These are phyloP conservation scores for Tothia fuscella DNA, from an alignment of 2,329 filamentous ascomycete species.

Conservation along the genomic window DNA sequence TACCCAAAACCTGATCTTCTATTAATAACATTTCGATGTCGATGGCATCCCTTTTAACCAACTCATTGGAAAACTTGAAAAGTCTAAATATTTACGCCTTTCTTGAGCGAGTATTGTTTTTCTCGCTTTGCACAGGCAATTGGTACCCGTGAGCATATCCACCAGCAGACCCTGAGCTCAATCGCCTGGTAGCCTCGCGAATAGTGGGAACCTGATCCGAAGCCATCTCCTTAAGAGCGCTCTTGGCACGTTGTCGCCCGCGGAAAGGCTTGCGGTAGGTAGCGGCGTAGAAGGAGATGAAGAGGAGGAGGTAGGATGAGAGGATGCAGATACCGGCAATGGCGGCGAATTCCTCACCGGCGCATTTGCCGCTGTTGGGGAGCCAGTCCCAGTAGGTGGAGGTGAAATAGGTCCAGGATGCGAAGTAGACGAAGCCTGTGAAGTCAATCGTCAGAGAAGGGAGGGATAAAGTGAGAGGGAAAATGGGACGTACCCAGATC, in stretches of 20 bases:
- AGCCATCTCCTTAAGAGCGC: constrained; percentile 75
- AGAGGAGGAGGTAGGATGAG: constrained; percentile 90
- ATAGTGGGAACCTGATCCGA: constrained; percentile 51
- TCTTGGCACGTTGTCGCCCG: constrained; percentile 63
- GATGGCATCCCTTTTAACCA: too few relatives aligned
- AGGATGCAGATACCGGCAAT: constrained; percentile 86
- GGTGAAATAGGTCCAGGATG: constrained; percentile 97
- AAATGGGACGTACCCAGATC: constrained; percentile 61
- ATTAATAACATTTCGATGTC: too few relatives aligned
- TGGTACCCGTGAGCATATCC: constrained; percentile 4
- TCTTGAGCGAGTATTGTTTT: constrained; percentile 7
- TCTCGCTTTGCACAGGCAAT: constrained; percentile 2
- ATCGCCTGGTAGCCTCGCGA: constrained; percentile 40
- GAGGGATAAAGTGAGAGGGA: too few relatives aligned
- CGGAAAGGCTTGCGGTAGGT: constrained; percentile 87
- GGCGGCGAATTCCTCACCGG: constrained; percentile 93
- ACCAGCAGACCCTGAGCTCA: constrained; percentile 26
- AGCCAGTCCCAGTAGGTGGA: constrained; percentile 78
- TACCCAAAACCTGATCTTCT: too few relatives aligned
- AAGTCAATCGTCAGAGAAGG: neutral
- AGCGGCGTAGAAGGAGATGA: constrained; percentile 97
- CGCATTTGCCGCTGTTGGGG: constrained; percentile 75
- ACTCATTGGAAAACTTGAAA: too few relatives aligned
- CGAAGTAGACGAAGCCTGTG: constrained; percentile 91
- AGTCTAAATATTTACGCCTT: constrained; percentile 13